Evolutionary conservation across 768 basidiomycete genomes (phyloP).

Genomic region (Rhodosporidiobolus odoratus): DNA sequence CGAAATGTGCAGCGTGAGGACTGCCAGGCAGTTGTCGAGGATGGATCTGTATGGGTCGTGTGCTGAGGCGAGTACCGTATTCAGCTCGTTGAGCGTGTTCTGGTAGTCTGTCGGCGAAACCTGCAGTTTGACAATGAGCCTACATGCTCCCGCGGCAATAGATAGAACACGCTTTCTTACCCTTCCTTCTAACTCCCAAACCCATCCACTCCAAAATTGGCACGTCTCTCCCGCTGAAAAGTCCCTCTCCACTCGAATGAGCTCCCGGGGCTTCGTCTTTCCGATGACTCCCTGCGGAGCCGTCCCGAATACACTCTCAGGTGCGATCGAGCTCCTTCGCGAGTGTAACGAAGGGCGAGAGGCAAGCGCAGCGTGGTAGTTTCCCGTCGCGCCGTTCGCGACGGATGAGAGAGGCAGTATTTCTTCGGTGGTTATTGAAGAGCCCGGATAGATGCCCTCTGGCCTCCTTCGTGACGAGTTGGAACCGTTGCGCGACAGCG

Average conservation of each 20-base stretch:
- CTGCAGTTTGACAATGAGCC: slow-evolving; percentile 48
- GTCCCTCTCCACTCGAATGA: slow-evolving; percentile 85
- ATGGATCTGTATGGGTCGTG: slow-evolving; percentile 68
- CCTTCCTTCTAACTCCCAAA: slow-evolving; percentile 85
- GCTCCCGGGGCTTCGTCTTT: slow-evolving; percentile 81
- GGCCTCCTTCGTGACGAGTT: too few species aligned
- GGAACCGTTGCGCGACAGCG: too few species aligned
- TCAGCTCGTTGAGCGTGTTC: slow-evolving; percentile 83
- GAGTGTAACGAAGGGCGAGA: slow-evolving; percentile 11
- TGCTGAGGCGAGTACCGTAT: slow-evolving; percentile 78
- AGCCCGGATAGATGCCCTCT: too few species aligned
- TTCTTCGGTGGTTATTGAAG: too few species aligned
- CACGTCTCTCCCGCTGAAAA: slow-evolving; percentile 85
- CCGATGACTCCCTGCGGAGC: slow-evolving; percentile 78
- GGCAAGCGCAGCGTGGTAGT: background rate
- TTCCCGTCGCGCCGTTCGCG: too few species aligned
- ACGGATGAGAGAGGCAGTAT: too few species aligned
- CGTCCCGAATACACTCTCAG: slow-evolving; percentile 52
- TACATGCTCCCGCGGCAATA: background rate
- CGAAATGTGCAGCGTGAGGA: slow-evolving; percentile 75
- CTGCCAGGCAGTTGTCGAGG: slow-evolving; percentile 70
- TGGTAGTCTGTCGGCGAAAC: slow-evolving; percentile 85
- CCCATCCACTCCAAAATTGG: slow-evolving; percentile 84
- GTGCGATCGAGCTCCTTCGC: slow-evolving; percentile 4
- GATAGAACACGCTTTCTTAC: slow-evolving; percentile 52